Evolutionary conservation across 305 asterid species (phyloP), one percentile per base, ranked within the genome.

Genomic region (Fraxinus velutina): DNA sequence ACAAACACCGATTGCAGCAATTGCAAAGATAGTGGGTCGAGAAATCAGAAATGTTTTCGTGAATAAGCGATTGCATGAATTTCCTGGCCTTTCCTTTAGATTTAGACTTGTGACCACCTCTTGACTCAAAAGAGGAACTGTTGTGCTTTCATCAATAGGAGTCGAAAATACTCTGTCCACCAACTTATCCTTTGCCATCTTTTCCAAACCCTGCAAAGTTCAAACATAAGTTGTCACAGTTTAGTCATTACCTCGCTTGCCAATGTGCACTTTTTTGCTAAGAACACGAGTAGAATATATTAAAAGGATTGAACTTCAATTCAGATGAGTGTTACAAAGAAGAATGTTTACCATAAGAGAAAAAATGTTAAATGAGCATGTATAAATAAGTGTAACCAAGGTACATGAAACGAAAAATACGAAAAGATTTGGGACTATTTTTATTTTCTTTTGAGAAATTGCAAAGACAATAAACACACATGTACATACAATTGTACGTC

Each of bases 1-100:
- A 79, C 98, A 94, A 50, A 94, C 82, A 36, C 96, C 85, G 21
- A 89, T 84, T 3, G 88, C 88, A 6, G 87, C 79, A 27, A 88
- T 75, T 0, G 81, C 83, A 39, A 83, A 78, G 55, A 93, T 76
- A 50, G 89, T 88, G 36, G 90, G 85, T 0, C 93, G 92, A 34
- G 91, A 85, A 37, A 86, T 84, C 71, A 88, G 22, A 60, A 84
- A 39, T 1, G 82, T 77, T 80, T 86, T 88, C 0, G 80, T 81
- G 6, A 82, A 75, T 29, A 80, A 71, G 33, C 47, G 87, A 73
- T 87, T 57, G 74, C 90, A 84, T 6, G 94, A 77, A 57, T 86
- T 89, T 76, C 77, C 76, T 4, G 85, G 89, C 79, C 89, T 85
- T 33, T 82, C 87, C 17, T 85, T 84, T 5, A 66, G 3, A 34